These are phyloP conservation scores for Gleditsia sinensis DNA, from an alignment of 306 rosid species.

Conservation along the genomic window DNA sequence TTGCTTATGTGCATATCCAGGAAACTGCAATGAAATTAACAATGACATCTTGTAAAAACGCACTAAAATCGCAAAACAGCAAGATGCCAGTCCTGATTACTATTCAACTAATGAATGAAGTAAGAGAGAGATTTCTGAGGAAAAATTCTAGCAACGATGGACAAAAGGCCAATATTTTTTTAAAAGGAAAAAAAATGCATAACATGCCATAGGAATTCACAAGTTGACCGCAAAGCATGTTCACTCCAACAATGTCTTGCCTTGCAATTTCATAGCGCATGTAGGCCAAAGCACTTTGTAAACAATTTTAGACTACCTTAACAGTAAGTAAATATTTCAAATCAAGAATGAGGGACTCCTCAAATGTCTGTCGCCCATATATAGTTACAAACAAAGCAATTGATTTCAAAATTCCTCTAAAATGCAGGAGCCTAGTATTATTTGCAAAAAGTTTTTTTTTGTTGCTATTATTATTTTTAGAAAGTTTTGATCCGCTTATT, in stretches of 20 bases:
- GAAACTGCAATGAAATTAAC: constrained; percentile 20
- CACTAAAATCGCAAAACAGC: not conserved
- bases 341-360: no score
- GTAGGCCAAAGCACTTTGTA: not conserved
- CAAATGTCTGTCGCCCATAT: no score
- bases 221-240: no score
- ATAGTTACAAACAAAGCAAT: not conserved
- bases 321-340: no score
- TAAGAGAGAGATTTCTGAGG: not conserved
- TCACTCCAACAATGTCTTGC: not conserved
- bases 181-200: no score
- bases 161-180: no score
- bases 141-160: not conserved
- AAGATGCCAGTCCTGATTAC: not conserved
- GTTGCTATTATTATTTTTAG: no score
- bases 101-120: not conserved
- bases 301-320: not conserved
- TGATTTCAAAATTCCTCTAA: not conserved
- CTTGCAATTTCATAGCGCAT: not conserved
- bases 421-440: not conserved
- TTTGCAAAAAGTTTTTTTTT: no score
- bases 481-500: not conserved
- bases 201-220: no score
- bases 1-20: not conserved
- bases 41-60: not conserved